Percentiles rank a stretch among this genome's conserved stretches.
Evolutionary conservation across 2,329 filamentous ascomycete species (phyloP).

Genomic region (Penicillium sp.): DNA sequence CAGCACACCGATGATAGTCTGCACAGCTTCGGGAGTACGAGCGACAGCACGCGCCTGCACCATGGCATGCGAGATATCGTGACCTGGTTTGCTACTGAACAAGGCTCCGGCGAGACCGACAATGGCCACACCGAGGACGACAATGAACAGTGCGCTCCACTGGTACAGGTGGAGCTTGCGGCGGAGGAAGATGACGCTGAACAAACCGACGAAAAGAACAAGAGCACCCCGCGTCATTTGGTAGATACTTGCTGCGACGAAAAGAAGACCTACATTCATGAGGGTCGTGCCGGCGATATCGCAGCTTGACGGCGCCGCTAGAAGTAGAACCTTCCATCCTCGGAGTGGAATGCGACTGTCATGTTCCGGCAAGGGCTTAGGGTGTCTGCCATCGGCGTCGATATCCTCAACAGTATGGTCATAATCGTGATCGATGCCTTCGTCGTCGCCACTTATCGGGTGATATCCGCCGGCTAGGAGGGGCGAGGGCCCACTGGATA

Average conservation of each 20-base stretch:
- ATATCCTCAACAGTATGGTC: constrained; percentile 46
- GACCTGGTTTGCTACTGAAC: constrained; percentile 58
- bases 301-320: constrained; percentile 84
- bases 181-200: constrained; percentile 87
- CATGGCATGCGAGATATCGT: constrained; percentile 38
- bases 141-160: constrained; percentile 83
- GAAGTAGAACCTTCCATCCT: constrained; percentile 69
- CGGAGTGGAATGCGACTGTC: constrained; percentile 61
- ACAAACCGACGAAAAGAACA: constrained; percentile 91
- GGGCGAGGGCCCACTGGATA: constrained; percentile 42
- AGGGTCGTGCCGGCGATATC: constrained; percentile 94
- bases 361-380: constrained; percentile 55
- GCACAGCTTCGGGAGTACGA: constrained; percentile 57
- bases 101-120: constrained; percentile 88
- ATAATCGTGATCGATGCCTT: constrained; percentile 47
- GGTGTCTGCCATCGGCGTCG: constrained; percentile 43
- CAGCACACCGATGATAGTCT: constrained; percentile 77
- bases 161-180: constrained; percentile 81
- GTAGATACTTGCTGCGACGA: constrained; percentile 94
- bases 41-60: constrained; percentile 45
- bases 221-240: constrained; percentile 97
- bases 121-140: constrained; percentile 81
- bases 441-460: constrained; percentile 56
- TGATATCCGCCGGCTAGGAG: constrained; percentile 61
- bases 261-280: constrained; percentile 93